Base-by-base conservation (phyloP, 2,329 filamentous ascomycete genomes). In the Clonostachys sp. region DNA sequence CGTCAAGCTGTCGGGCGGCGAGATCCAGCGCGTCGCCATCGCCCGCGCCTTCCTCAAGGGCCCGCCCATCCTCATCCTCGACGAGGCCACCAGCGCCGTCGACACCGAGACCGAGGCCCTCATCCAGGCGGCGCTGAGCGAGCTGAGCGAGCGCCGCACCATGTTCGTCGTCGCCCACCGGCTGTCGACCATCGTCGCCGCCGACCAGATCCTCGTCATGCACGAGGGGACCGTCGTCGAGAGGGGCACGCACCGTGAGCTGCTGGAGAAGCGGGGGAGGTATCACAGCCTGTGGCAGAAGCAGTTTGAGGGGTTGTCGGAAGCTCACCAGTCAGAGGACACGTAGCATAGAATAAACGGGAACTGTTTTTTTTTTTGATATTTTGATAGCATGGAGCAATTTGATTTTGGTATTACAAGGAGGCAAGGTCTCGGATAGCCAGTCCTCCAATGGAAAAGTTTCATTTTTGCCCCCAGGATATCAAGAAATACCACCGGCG, bases 21-120 rank as follows among this genome's bases (percentile, higher is more conserved):
- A 99, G 68, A 96, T 96, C 66, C 94, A 97, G 68, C 89, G 94
- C 57, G 94, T 97, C 60, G 91, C 92, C 13, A 96, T 97, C 65
- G 91, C 92, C 8, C 80, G 91, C 59, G 91, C 91, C 38, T 81
- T 96, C 48, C 89, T 96, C 5, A 41, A 40, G 13, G 16, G 33
- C 14, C 17, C 18, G 10, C 48, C 54, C 75, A 72, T 99, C 58
- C 77, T 99, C 2, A 78, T 99, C 1, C 83, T 99, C 7, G 94
- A 99, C 55, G 94, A 99, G 66, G 94, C 94, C 7, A 99, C 94
- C 1, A 94, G 88, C 39, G 91, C 91, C 5, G 77, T 99, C 1
- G 94, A 99, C 61, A 96, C 92, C 18, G 92, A 94, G 61, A 95
- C 90, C 1, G 63, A 66, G 34, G 56, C 64, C 2, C 63, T 72